Evolutionary conservation across 129 eudicot species (phyloP), one percentile per base, ranked within the genome.

Genomic region (carrot (Daucus carota)): DNA sequence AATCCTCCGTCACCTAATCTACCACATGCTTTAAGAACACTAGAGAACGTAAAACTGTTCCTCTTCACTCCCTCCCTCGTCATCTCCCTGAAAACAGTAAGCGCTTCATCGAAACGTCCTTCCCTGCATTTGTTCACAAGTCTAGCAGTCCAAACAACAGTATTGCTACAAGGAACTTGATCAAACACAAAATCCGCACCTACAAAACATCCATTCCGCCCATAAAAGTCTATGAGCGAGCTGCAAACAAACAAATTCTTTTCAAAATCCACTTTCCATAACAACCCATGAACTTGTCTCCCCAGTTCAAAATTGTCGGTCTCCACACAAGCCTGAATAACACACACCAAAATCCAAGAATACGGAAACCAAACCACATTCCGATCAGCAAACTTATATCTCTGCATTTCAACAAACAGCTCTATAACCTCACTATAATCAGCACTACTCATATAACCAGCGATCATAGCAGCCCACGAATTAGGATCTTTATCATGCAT

Each of bases 11-110:
- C 92, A 42, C 75, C 68, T 63, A 84, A 76, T 72, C 84, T 84
- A 0, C 90, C 82, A 78, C 98, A 93, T 0, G 98, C 96, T 78
- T 86, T 88, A 36, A 93, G 91, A 82, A 93, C 95, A 81, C 85
- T 80, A 28, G 96, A 87, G 38, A 88, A 80, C 9, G 96, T 90
- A 81, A 86, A 90, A 73, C 87, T 83, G 46, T 87, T 93, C 60
- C 81, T 87, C 84, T 82, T 82, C 73, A 90, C 75, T 57, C 95
- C 98, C 65, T 84, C 92, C 66, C 73, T 81, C 33, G 87, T 95
- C 98, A 93, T 93, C 69, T 90, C 87, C 36, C 72, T 85, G 32
- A 83, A 90, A 3, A 85, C 79, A 15, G 76, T 74, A 48, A 90
- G 34, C n/a, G 81, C 94, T 60, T 81, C 85, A 29, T 69, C 80